Evolutionary conservation across 2,329 filamentous ascomycete genomes (phyloP), one percentile per base, ranked within the genome.

Genomic region (Neonectria neomacrospora): DNA sequence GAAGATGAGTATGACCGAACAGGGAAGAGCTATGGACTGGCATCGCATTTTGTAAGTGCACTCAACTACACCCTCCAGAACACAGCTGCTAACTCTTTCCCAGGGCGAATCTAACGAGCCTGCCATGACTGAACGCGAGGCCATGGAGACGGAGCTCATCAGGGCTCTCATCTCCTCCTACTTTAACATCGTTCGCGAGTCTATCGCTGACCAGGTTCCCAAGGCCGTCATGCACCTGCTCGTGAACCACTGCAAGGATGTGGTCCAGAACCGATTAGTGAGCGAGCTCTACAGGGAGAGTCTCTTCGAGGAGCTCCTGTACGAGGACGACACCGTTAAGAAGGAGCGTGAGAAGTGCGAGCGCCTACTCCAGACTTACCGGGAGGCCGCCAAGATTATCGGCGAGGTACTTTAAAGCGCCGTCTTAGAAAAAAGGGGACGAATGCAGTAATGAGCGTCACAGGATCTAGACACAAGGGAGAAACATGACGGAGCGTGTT

Each of bases 211-310:
- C 77, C 95, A 98, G 81, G 96, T 99, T 11, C 96, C 96, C 70
- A 99, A 99, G 82, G 96, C 96, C 5, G 91, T 99, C 71, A 99
- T 99, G 96, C 96, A 99, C 78, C 88, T 99, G 50, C 87, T 99
- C 34, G 96, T 99, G 76, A 99, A 99, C 80, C 93, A 97, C 83
- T 97, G 93, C 81, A 97, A 98, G 79, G 96, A 99, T 71, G 95
- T 95, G 12, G 94, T 99, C 32, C 96, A 99, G 80, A 99, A 99
- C 80, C 88, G 96, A 48, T 88, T 99, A 7, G 96, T 99, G 61
- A 97, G 92, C 77, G 93, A 97, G 78, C 85, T 99, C 54, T 99
- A 99, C 85, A 95, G 93, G 80, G 96, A 98, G 79, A 81, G 89
- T 34, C 82, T 97, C 34, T 98, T 98, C 74, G 90, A 94, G 71